phyloP scores from a whole-genome alignment of 495 filamentous ascomycete genomes.

The Bryoglossum gracile region DNA sequence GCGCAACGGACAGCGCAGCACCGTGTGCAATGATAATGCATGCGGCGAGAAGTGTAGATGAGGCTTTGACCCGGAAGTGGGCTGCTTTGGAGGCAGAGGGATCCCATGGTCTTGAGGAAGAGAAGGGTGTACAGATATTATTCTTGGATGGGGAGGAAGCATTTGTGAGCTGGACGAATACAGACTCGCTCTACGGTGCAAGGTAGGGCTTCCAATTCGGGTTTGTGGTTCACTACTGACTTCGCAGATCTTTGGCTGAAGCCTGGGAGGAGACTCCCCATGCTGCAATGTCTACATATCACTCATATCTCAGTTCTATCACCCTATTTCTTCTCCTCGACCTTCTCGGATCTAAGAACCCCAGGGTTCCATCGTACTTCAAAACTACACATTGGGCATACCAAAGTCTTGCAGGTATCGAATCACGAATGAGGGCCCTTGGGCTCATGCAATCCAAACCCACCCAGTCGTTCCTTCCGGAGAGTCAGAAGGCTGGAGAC shows the following conservation, averaged over 20 bases:
- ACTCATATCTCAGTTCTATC: slow-evolving; percentile 67
- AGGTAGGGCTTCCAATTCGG: slow-evolving; percentile 38
- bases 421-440: slow-evolving; percentile 56
- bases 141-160: slow-evolving; percentile 94
- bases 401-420: slow-evolving; percentile 55
- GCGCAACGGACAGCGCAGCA: slow-evolving; percentile 86
- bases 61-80: slow-evolving; percentile 75
- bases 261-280: slow-evolving; percentile 61
- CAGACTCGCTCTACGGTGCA: slow-evolving; percentile 82
- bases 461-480: slow-evolving; percentile 35
- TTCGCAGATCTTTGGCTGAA: slow-evolving; percentile 58
- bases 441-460: slow-evolving; percentile 10
- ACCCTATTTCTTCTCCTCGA: slow-evolving; percentile 90
- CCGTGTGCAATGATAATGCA: slow-evolving; percentile 92
- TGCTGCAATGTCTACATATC: slow-evolving; percentile 64
- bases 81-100: slow-evolving; percentile 56
- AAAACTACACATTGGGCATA: slow-evolving; percentile 93
- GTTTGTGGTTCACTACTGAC: background rate
- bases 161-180: slow-evolving; percentile 67
- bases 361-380: slow-evolving; percentile 74
- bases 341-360: slow-evolving; percentile 66
- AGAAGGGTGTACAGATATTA: slow-evolving; percentile 80
- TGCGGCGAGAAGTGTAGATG: slow-evolving; percentile 70
- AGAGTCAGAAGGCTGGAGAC: slow-evolving; percentile 45
- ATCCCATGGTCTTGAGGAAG: slow-evolving; percentile 50